phyloP scores from a whole-genome alignment of 805 yeast genomes.

The Yamadazyma ubonensis region DNA sequence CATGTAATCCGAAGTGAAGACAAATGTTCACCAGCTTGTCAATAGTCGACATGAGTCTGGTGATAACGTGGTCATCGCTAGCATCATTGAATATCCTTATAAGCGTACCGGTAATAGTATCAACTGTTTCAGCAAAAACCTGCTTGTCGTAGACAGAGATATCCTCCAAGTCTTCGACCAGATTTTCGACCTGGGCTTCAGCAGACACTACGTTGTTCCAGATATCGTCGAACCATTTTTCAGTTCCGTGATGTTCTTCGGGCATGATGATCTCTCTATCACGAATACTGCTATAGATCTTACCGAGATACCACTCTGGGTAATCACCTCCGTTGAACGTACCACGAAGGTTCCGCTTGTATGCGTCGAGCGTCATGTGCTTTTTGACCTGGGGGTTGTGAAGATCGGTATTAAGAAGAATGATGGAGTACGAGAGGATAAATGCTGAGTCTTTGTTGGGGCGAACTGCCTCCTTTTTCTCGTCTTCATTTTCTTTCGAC shows the following conservation, averaged over 20 bases:
- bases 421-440: constrained; percentile 85
- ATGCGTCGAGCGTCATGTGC: constrained; percentile 86
- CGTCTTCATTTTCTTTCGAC: not conserved
- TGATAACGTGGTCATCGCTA: constrained; percentile 83
- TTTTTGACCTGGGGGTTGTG: constrained; percentile 91
- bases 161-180: constrained; percentile 18
- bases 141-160: constrained; percentile 64
- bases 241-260: constrained; percentile 92
- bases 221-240: constrained; percentile 85
- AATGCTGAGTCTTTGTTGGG: constrained; percentile 87
- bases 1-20: constrained; percentile 53
- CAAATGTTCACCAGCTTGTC: constrained; percentile 85
- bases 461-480: constrained; percentile 40
- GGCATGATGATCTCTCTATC: constrained; percentile 95
- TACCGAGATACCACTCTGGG: constrained; percentile 81
- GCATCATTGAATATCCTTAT: constrained; percentile 83
- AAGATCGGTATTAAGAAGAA: constrained; percentile 90
- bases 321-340: constrained; percentile 75
- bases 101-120: constrained; percentile 66
- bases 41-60: constrained; percentile 81
- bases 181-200: constrained; percentile 28
- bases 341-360: constrained; percentile 76
- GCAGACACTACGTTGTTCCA: constrained; percentile 72
- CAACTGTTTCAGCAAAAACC: constrained; percentile 63
- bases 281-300: constrained; percentile 75